Base-by-base conservation (phyloP, 2,329 filamentous ascomycete species). In the Chrysoporthe austroafricana region DNA sequence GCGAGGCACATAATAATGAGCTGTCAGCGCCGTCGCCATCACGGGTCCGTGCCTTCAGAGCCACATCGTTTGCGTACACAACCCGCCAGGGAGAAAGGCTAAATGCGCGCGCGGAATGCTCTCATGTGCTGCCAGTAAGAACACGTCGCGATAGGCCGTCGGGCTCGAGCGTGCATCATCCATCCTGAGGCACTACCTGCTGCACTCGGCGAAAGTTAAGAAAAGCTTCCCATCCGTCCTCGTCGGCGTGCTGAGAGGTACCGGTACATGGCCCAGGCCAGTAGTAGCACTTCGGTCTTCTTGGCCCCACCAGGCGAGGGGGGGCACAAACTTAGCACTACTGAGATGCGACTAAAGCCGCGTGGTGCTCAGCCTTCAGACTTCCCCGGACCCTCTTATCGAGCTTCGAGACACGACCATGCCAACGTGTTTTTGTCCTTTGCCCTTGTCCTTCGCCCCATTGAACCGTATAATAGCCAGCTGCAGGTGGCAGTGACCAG, bases 331-430 rank as follows among this genome's bases (percentile, higher is more conserved):
- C 26, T 26, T 26, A 26, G 26, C 26, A 26, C 26, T 46, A 13
- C 44, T 46, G 13, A 14, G 44, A 54, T 57, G 60, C 60, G 11
- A 21, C 60, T 48, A 16, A 62, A 48, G 46, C 32, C 60, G 32
- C 44, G 44, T 48, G 26, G 44, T n/a, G 44, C 44, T 46, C 26
- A 39, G 56, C 11, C 26, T 62, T 42, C 39, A 62, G 60, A 62
- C 60, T 62, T 62, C 44, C 26, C 26, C 44, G 60, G 60, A 57
- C 50, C 58, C 58, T 60, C 42, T 62, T 48, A 5, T 48, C 26
- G 60, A 62, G 44, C 60, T 61, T 62, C 60, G 60, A 62, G 60
- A 62, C 60, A 50, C 14, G 14, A 21, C 60, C 60, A 46, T 62
- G 60, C 26, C 26, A 46, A 18, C 43, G 42, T 62, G n/a, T 26